These are phyloP conservation scores for Psilocybe cyanescens DNA, from an alignment of 768 basidiomycete genomes.

Conservation along the genomic window DNA sequence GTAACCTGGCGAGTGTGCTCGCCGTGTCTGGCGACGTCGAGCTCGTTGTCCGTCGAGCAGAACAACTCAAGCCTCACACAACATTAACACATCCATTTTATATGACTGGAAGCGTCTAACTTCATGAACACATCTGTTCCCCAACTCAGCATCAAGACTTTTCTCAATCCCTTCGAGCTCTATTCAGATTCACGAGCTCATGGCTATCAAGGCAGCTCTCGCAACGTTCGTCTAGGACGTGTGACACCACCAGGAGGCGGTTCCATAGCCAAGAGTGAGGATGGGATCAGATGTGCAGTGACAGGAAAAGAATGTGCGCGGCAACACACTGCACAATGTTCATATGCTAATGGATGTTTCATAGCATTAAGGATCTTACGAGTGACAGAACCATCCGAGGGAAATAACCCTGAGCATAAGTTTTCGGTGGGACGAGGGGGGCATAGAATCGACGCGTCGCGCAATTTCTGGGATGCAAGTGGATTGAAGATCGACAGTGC, in stretches of 20 bases:
- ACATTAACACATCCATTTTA: neutral
- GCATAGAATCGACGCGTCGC: conserved; percentile 69
- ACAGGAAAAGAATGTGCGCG: conserved; percentile 78
- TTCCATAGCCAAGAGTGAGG: conserved; percentile 67
- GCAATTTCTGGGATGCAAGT: conserved; percentile 79
- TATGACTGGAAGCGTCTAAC: conserved; percentile 1
- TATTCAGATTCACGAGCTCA: conserved; percentile 48
- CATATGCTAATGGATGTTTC: neutral
- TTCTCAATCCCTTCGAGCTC: conserved; percentile 32
- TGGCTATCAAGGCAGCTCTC: conserved; percentile 42
- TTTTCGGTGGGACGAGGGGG: conserved; percentile 60
- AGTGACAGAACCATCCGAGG: conserved; percentile 50
- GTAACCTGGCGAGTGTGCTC: no score
- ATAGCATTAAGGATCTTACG: conserved; percentile 65
- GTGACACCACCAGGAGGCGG: conserved; percentile 67
- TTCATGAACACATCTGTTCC: conserved; percentile 26
- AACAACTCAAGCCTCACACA: neutral
- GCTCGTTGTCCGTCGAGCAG: neutral
- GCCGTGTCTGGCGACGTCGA: no score
- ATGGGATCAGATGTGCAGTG: conserved; percentile 69
- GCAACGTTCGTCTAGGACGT: conserved; percentile 63
- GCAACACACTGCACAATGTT: neutral
- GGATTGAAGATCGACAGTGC: conserved; percentile 80
- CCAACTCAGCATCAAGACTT: conserved; percentile 31
- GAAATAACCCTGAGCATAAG: conserved; percentile 49